Percentiles rank a stretch among this genome's conserved stretches.
phyloP scores from a whole-genome alignment of 768 basidiomycete species.

The Hygrophoropsis aurantiaca region DNA sequence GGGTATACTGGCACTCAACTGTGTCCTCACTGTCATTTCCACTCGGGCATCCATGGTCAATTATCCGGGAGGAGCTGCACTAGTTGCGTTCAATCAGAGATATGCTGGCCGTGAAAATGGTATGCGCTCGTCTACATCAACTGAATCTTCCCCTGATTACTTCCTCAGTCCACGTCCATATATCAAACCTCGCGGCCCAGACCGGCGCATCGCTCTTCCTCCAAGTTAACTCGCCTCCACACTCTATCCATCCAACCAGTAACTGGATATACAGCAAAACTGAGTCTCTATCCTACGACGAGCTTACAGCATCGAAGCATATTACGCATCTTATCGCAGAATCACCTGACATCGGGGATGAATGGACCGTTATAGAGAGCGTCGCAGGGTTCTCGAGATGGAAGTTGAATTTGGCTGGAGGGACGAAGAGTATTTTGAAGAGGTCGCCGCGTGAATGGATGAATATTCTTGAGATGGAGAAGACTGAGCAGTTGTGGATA shows the following conservation, averaged over 20 bases:
- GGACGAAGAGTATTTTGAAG: conserved; percentile 18
- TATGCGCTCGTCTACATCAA: background rate
- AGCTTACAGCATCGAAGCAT: conserved; percentile 37
- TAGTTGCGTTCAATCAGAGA: conserved; percentile 58
- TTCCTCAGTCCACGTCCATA: conserved; percentile 62
- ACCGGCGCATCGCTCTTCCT: conserved; percentile 90
- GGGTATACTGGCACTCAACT: conserved; percentile 54
- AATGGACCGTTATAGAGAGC: conserved; percentile 45
- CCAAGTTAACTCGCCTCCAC: conserved; percentile 63
- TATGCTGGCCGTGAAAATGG: conserved; percentile 33
- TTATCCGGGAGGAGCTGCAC: conserved; percentile 86
- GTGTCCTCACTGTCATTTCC: conserved; percentile 49
- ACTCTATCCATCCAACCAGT: conserved; percentile 21
- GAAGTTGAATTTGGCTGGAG: conserved; percentile 24
- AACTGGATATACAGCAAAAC: conserved; percentile 83
- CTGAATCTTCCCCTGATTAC: conserved; percentile 5
- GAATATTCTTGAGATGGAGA: conserved; percentile 36
- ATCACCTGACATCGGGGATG: conserved; percentile 19
- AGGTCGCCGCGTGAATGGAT: conserved; percentile 21
- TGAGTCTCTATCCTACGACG: conserved; percentile 51
- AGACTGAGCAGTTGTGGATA: conserved; percentile 48
- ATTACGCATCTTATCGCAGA: conserved; percentile 71
- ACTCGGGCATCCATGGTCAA: conserved; percentile 66
- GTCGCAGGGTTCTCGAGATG: conserved; percentile 49
- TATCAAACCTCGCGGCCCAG: conserved; percentile 84